Evolutionary conservation across 2,329 filamentous ascomycete genomes (phyloP), one percentile per base, ranked within the genome.

Genomic region (Fusarium sp.): DNA sequence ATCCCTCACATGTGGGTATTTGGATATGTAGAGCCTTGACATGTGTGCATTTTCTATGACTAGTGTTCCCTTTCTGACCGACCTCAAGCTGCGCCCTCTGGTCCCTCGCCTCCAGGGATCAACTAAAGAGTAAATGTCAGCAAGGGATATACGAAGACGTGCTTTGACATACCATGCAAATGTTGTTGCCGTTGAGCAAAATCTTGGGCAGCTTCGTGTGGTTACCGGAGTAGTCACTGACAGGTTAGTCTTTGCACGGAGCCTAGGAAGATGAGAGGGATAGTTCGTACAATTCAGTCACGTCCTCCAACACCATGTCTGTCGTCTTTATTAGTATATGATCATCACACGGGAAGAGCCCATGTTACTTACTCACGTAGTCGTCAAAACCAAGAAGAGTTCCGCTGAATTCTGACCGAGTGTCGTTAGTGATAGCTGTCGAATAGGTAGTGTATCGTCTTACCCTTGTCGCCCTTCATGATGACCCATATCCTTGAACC

Each of bases 391-490:
- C 96, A 60, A 97, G 88, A 25, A 99, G 86, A 7, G 93, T 97
- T 59, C 96, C 96, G 73, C 92, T 93, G 83, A 99, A 99, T 81
- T 99, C 96, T 98, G 78, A 46, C 62, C 29, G 31, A 44, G 29
- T 51, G 42, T 61, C 69, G 56, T 71, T 58, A 75, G 69, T 53
- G 31, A 20, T 31, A 46, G 42, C 14, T 14, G 51, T 29, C 9
- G 10, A 34, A 58, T 11, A 56, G 44, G 27, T 31, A 56, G 42
- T 4, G 25, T 40, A 54, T 56, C 33, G 55, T 13, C 68, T 36
- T 27, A 97, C 96, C 96, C 85, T 97, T 98, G 79, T 98, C 96
- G 72, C 94, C 93, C 83, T 99, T 99, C 96, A 99, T 99, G 76
- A 99, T 89, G 69, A 99, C 94, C 94, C 95, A 97, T 80, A 99